phyloP scores from a whole-genome alignment of 495 filamentous ascomycete genomes.

The Aspergillus nanangensis region DNA sequence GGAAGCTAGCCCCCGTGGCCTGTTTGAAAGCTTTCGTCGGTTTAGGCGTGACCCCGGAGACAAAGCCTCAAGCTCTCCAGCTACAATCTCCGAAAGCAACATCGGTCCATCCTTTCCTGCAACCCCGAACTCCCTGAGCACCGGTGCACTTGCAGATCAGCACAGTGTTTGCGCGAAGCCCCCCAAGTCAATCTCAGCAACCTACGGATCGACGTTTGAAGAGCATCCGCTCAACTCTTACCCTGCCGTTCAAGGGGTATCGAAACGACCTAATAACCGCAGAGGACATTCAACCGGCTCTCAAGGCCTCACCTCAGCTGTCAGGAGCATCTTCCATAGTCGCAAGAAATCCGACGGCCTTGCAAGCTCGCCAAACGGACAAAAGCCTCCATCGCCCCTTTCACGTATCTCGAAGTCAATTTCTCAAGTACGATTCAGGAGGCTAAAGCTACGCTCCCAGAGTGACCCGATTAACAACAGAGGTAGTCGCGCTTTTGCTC shows the following conservation, averaged over 20 bases:
- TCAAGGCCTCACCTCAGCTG: conserved; percentile 2
- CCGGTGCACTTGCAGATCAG: too few relatives aligned
- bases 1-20: neutral
- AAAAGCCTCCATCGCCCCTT: neutral
- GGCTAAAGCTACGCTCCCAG: conserved; percentile 2
- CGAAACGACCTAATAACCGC: too few relatives aligned
- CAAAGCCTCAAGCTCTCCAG: too few relatives aligned
- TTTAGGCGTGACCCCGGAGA: neutral
- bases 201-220: too few relatives aligned
- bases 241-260: too few relatives aligned
- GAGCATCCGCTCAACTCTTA: too few relatives aligned
- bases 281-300: neutral
- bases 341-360: neutral
- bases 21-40: neutral
- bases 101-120: too few relatives aligned
- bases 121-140: too few relatives aligned
- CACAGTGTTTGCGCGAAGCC: too few relatives aligned
- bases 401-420: neutral
- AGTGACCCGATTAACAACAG: conserved; percentile 1
- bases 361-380: neutral
- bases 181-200: too few relatives aligned
- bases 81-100: too few relatives aligned
- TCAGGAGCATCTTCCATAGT: conserved; percentile 9
- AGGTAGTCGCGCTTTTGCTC: neutral
- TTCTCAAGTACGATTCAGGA: neutral